Evolutionary conservation across 2,329 filamentous ascomycete genomes (phyloP).

Genomic region (Nothophaeocryptopus gaeumannii): DNA sequence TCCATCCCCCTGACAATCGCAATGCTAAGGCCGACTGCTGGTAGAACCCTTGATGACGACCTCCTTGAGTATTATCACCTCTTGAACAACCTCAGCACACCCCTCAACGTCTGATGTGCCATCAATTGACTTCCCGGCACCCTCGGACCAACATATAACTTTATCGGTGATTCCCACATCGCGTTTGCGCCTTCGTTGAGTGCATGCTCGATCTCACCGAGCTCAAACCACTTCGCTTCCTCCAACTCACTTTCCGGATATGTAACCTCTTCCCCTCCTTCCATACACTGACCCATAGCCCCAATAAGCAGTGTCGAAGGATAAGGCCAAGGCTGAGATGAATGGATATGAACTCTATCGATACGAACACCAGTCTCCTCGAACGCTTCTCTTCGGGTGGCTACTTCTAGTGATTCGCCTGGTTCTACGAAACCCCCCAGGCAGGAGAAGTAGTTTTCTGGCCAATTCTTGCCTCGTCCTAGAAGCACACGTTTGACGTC

Average conservation of each 20-base stretch:
- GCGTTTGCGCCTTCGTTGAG: conserved; percentile 23
- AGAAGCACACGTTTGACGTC: conserved; percentile 23
- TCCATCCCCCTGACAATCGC: too few relatives aligned
- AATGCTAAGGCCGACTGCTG: too few relatives aligned
- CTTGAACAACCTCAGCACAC: conserved; percentile 23
- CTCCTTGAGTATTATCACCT: conserved; percentile 2
- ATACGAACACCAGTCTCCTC: conserved; percentile 77
- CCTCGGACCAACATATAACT: conserved; percentile 22
- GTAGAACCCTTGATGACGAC: too few relatives aligned
- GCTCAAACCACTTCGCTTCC: conserved; percentile 25
- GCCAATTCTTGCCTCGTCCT: conserved; percentile 24
- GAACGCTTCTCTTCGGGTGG: conserved; percentile 79
- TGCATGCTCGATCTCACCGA: conserved; percentile 24
- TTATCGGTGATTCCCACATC: conserved; percentile 27
- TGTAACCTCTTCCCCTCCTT: conserved; percentile 22
- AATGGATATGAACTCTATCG: conserved; percentile 76
- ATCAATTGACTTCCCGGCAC: conserved; percentile 22
- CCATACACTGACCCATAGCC: conserved; percentile 24
- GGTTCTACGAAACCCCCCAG: conserved; percentile 72
- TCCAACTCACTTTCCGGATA: conserved; percentile 26
- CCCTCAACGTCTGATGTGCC: conserved; percentile 24
- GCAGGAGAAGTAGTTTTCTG: conserved; percentile 24
- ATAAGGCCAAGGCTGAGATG: conserved; percentile 84
- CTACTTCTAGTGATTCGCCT: conserved; percentile 80
- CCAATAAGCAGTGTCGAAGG: conserved; percentile 81